Base-by-base conservation (phyloP, 441 rosid species). In the Adansonia rubrostipa region DNA sequence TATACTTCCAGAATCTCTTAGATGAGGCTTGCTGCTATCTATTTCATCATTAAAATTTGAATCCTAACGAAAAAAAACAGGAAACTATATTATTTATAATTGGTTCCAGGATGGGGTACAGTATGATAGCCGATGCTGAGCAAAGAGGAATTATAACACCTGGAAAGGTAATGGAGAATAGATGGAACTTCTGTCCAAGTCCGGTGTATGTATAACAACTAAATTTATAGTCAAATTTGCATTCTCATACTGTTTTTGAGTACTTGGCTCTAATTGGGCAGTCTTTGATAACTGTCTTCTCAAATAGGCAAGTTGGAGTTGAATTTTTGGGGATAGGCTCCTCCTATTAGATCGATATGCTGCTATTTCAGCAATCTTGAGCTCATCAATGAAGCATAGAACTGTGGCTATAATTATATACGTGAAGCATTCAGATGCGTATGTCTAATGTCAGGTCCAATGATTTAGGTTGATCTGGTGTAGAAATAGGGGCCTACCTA, bases 51-150 rank as follows among this genome's bases (percentile, higher is more conserved):
- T n/a, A 13, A 60, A 62, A 73, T 85, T 72, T 56, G 2, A 72
- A 40, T 56, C 73, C 22, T 44, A 60, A 20, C 15, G 47, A 28
- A 28, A 28, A 73, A 42, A 63, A 45, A 14, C 42, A 19, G 19
- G 56, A 45, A 28, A 47, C 47, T 74, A 74, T 28, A 74, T 66
- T 10, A 42, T 60, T 47, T 9, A 5, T 60, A 17, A 60, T 79
- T 7, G 67, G 33, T 87, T 89, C 82, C 97, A 96, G 98, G 91
- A 96, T 96, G 85, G 99, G 99, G 67, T 80, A 86, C 84, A 92
- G 97, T 88, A 96, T 96, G 99, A 94, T 96, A 60, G 17, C 83
- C 82, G 99, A 96, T 88, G 99, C 99, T 76, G 98, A 96, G 88
- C 79, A 88, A 82, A 90, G 75, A 80, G 99, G 97, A 80, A 81